Evolutionary conservation across 768 basidiomycete species (phyloP), one percentile per base, ranked within the genome.

Genomic region (Naganishia onofrii): DNA sequence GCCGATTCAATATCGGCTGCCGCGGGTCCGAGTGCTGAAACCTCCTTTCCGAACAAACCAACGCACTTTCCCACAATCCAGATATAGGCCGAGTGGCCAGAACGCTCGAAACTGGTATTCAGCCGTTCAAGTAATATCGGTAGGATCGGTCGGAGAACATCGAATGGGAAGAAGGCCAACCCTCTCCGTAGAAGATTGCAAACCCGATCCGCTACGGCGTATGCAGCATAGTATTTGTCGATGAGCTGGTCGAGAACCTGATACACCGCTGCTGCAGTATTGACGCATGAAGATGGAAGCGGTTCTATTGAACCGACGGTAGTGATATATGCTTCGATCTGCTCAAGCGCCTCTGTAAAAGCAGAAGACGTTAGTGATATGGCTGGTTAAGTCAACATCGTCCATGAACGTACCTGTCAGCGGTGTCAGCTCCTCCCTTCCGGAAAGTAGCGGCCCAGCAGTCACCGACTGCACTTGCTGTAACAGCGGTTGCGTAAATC

Each of bases 61-160:
- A 92, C 85, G 31, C 91, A 81, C 81, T 97, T 97, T 53, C 92
- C 90, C 34, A 88, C 88, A 70, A 98, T 91, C 96, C 96, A 99
- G 26, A 98, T 80, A 81, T 92, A 98, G 73, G 90, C 89, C 13
- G 94, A 86, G 76, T 88, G 87, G 0, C 90, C 90, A 12, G 90
- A 91, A 12, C 83, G 81, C 74, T 92, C 90, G 76, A 97, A 99
- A 8, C 86, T 85, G 9, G 85, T 76, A 1, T 88, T 85, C 90
- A 98, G 90, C 63, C 91, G 85, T 8, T 84, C 84, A 55, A 95
- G 81, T 1, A 93, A 84, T 0, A 88, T 83, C 28, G 91, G 86
- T 10, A 90, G 85, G 58, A 96, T 83, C 4, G 88, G 82, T 54
- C 90, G 83, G 10, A 87, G 85, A 0, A 88, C 81, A 54, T 83